Evolutionary conservation across 2,329 filamentous ascomycete genomes (phyloP).

Genomic region (Diplodia sapinea): DNA sequence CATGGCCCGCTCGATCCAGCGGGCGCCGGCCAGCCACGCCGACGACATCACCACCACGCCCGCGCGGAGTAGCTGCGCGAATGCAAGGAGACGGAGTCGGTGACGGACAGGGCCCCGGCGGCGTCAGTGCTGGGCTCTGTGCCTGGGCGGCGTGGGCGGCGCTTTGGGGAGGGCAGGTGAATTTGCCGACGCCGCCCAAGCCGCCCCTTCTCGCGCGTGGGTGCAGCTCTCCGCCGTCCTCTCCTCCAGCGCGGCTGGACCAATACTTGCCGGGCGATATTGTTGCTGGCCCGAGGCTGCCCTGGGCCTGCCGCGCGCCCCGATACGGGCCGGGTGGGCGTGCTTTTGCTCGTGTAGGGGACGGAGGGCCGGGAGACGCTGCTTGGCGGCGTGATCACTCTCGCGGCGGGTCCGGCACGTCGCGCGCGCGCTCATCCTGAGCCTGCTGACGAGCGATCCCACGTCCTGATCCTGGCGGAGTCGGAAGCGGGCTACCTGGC

Average conservation of each 20-base stretch:
- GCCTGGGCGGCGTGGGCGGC: conserved; percentile 9
- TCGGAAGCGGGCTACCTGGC: conserved; percentile 17
- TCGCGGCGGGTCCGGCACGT: conserved; percentile 23
- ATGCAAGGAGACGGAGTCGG: conserved; percentile 25
- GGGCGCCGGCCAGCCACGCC: conserved; percentile 20
- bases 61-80: neutral
- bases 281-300: conserved; percentile 20
- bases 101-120: conserved; percentile 19
- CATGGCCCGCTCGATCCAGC: conserved; percentile 23
- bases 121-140: conserved; percentile 17
- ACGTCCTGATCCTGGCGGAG: conserved; percentile 22
- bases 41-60: conserved; percentile 22
- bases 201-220: neutral
- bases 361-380: neutral
- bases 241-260: neutral
- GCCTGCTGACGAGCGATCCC: conserved; percentile 24
- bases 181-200: conserved; percentile 22
- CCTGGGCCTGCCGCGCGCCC: conserved; percentile 18
- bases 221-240: neutral
- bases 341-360: conserved; percentile 16
- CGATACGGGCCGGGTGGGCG: conserved; percentile 10
- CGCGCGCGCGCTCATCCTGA: conserved; percentile 20
- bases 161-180: conserved; percentile 1
- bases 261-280: conserved; percentile 25
- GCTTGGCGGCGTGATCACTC: conserved; percentile 22